Evolutionary conservation across 2,329 filamentous ascomycete species (phyloP).

Genomic region (Escovopsis sp.): DNA sequence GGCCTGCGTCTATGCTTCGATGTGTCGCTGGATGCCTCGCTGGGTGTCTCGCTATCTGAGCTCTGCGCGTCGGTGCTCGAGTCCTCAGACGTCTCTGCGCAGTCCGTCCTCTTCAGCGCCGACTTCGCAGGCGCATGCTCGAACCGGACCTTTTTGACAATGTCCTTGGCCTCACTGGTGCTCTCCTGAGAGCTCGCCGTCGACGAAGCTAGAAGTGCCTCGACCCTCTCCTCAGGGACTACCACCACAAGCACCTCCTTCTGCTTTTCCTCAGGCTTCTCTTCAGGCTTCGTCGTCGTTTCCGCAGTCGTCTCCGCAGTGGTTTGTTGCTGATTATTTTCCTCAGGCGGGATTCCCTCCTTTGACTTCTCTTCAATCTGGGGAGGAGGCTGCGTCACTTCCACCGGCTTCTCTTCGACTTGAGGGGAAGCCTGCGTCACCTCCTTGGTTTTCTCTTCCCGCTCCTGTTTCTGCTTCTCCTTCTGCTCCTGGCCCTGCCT

Average conservation of each 20-base stretch:
- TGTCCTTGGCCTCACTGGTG: conserved; percentile 4
- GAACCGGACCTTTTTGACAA: conserved; percentile 30
- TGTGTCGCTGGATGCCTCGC: too few relatives aligned
- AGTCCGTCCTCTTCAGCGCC: conserved; percentile 22
- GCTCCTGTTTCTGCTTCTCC: neutral
- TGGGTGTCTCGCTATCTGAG: too few relatives aligned
- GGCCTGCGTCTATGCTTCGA: too few relatives aligned
- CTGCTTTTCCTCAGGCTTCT: conserved; percentile 4
- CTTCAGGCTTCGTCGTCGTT: neutral
- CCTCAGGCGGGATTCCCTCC: too few relatives aligned
- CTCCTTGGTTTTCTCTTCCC: neutral
- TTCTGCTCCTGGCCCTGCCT: too few relatives aligned
- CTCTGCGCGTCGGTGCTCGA: conserved; percentile 1
- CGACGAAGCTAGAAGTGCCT: too few relatives aligned
- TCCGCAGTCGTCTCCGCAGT: conserved; percentile 3
- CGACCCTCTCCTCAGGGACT: too few relatives aligned
- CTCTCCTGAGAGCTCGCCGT: too few relatives aligned
- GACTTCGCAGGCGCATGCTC: conserved; percentile 19
- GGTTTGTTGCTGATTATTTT: too few relatives aligned
- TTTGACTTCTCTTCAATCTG: conserved; percentile 4
- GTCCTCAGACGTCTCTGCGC: conserved; percentile 3
- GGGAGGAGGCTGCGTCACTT: neutral
- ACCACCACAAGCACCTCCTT: conserved; percentile 1
- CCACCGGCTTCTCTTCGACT: neutral
- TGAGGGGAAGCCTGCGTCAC: neutral